Base-by-base conservation (phyloP, 495 filamentous ascomycete species). In the Hypoxylon lenormandii region DNA sequence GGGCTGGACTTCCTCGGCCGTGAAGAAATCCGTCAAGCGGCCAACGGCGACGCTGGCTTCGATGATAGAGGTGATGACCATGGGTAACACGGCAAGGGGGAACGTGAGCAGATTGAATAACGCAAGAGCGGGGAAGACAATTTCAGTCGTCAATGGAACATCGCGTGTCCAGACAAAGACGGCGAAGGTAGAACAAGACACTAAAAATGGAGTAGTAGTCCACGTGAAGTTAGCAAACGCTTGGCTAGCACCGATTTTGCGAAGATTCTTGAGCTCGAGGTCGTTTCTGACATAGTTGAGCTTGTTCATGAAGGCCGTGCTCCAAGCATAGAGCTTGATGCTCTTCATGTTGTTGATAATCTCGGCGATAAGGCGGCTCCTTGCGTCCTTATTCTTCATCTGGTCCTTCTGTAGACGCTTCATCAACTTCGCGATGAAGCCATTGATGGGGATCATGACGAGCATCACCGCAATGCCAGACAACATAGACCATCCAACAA, bases 331-430 rank as follows among this genome's bases (percentile, higher is more conserved):
- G 21, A 99, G 87, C 80, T 99, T 98, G 81, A 98, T 98, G 76
- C 91, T 94, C 82, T 98, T 98, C 88, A 98, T 97, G 77, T 97
- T 97, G 84, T 98, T 98, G 73, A 98, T 80, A 64, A 99, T 98
- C 81, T 99, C 96, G 5, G 96, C 95, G 85, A 97, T 96, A 55
- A 99, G 78, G 33, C 94, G 84, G 22, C 95, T 97, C 64, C 96
- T 88, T 6, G 93, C 86, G 72, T 99, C 96, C 79, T 99, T 99
- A 79, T 98, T 98, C 82, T 94, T 96, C 96, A 99, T 99, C 80
- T 99, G 96, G 60, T 86, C 80, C 76, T 97, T 97, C 76, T 98
- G 96, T 50, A 99, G 80, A 19, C 82, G 92, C 80, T 97, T 98
- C 93, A 97, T 96, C 68, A 96, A 80, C 57, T 89, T 85, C 13